These are phyloP conservation scores for Rhodotorula graminis DNA, from an alignment of 768 basidiomycete species.

Conservation along the genomic window DNA sequence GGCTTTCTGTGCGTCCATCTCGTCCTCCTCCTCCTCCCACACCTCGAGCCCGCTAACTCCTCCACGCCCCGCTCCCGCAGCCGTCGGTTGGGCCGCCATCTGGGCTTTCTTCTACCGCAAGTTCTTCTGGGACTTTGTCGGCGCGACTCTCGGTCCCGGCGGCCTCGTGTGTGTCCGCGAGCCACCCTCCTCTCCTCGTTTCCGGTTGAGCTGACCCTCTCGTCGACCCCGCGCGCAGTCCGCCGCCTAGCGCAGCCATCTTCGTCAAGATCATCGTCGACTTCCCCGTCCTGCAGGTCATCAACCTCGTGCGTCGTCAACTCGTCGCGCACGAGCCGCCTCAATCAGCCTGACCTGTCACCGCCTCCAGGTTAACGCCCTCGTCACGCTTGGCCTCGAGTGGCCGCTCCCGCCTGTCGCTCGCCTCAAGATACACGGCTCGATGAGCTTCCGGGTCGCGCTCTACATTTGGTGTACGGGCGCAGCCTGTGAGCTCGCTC, in stretches of 20 bases:
- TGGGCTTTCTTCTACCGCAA: conserved; percentile 81
- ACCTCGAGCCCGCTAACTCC: background rate
- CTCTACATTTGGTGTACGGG: conserved; percentile 64
- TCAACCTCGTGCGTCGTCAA: conserved; percentile 52
- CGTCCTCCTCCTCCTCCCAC: background rate
- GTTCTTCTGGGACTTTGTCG: conserved; percentile 95
- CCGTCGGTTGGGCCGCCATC: conserved; percentile 73
- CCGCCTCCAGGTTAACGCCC: conserved; percentile 51
- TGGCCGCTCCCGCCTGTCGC: conserved; percentile 58
- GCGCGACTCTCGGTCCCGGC: conserved; percentile 57
- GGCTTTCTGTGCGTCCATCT: conserved; percentile 38
- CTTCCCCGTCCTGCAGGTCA: conserved; percentile 65
- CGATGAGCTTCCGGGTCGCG: conserved; percentile 53
- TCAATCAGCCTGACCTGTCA: background rate
- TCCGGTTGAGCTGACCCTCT: background rate
- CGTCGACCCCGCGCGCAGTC: conserved; percentile 48
- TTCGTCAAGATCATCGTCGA: conserved; percentile 75
- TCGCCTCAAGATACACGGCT: conserved; percentile 17
- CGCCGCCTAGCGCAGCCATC: conserved; percentile 57
- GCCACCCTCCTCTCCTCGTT: background rate
- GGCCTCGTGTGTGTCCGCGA: conserved; percentile 41
- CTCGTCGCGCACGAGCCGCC: background rate
- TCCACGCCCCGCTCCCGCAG: conserved; percentile 48
- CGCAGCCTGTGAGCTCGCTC: conserved; percentile 56
- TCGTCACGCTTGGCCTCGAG: conserved; percentile 64